These are phyloP conservation scores for Solanum pimpinellifolium DNA, from an alignment of 257 asterid species.

Conservation along the genomic window DNA sequence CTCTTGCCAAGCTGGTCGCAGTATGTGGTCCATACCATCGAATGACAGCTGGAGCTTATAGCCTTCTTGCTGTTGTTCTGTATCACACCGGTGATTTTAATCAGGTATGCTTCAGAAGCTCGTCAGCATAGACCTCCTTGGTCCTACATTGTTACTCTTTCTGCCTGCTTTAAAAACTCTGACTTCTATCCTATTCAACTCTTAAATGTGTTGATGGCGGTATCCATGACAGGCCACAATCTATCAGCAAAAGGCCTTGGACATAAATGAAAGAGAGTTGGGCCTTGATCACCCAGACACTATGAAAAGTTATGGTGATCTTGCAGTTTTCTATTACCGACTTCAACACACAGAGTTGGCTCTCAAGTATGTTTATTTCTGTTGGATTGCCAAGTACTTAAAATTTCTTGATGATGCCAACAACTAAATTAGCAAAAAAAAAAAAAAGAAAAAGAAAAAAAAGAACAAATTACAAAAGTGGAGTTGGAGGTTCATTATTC, in stretches of 20 bases:
- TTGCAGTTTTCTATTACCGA: conserved; percentile 94
- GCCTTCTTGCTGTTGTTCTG: conserved; percentile 97
- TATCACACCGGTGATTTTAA: conserved; percentile 98
- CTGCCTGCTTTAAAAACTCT: background rate
- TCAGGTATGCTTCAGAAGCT: conserved; percentile 43
- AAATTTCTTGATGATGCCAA: background rate
- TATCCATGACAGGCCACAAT: conserved; percentile 58
- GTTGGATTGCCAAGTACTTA: background rate
- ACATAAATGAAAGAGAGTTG: conserved; percentile 94
- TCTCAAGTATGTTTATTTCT: conserved; percentile 38
- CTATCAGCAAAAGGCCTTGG: conserved; percentile 97
- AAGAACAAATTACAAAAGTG: background rate
- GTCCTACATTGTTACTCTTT: background rate
- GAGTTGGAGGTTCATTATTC: background rate
- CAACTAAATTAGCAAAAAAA: background rate
- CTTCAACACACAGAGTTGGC: conserved; percentile 98
- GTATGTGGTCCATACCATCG: conserved; percentile 98
- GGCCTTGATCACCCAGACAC: conserved; percentile 99
- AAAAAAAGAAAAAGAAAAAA: background rate
- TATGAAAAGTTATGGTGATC: conserved; percentile 99
- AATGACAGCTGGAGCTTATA: conserved; percentile 91
- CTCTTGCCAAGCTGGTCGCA: conserved; percentile 88
- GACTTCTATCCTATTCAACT: background rate
- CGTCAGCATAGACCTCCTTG: background rate
- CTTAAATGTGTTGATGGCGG: background rate